phyloP scores from a whole-genome alignment of 140 eudicot species.

The Senecio squalidus region DNA sequence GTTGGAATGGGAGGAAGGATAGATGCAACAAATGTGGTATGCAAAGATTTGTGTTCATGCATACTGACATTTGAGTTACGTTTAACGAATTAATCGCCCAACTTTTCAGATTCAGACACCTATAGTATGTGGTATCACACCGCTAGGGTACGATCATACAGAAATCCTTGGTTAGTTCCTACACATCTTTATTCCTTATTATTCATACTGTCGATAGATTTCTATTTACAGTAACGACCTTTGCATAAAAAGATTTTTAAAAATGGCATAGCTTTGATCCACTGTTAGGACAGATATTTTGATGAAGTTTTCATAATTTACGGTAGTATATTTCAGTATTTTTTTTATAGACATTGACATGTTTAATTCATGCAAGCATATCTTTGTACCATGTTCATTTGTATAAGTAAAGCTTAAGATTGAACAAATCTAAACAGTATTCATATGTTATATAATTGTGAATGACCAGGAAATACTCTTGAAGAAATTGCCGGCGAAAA shows the following conservation, averaged over 20 bases:
- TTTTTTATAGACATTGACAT: neutral
- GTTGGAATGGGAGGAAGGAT: conserved; percentile 90
- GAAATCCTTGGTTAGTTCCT: conserved; percentile 84
- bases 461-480: conserved; percentile 69
- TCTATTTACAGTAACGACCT: too few species aligned
- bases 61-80: neutral
- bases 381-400: conserved; percentile 2
- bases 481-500: conserved; percentile 90
- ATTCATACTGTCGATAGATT: too few species aligned
- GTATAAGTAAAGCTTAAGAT: conserved; percentile 8
- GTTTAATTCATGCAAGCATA: neutral
- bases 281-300: neutral
- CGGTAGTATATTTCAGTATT: neutral
- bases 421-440: neutral
- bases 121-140: conserved; percentile 87
- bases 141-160: conserved; percentile 94
- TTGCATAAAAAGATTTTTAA: too few species aligned
- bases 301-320: neutral
- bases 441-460: neutral
- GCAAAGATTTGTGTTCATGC: conserved; percentile 9
- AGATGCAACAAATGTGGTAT: conserved; percentile 97
- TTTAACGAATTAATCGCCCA: conserved; percentile 12
- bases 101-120: conserved; percentile 76
- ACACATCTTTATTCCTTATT: neutral
- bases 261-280: too few species aligned